Evolutionary conservation across 2,329 filamentous ascomycete species (phyloP), one percentile per base, ranked within the genome.

Genomic region (Penicillium verrucosum): DNA sequence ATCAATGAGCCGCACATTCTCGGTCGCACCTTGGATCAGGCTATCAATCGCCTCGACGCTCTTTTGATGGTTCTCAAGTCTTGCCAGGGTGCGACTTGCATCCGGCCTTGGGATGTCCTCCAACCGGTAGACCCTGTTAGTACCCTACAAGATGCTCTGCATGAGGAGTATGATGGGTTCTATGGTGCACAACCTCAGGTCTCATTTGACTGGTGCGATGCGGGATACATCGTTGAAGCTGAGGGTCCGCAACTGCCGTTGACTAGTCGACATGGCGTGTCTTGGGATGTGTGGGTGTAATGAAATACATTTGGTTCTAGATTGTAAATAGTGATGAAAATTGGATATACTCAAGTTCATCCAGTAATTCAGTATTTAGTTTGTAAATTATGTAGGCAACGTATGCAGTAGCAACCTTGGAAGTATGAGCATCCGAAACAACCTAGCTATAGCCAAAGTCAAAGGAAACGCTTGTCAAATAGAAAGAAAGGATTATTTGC

Each of bases 31-130:
- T 29, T 71, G 0, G 41, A 59, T 1, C 60, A 66, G 5, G 59
- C 65, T 4, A 57, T 69, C 14, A 48, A 44, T 18, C 65, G 74
- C 2, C 65, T 76, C 0, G 73, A 77, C 54, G 66, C 73, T 6
- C 62, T 76, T 1, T 60, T 76, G 1, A 56, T 77, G 34, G 71
- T 76, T 1, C 61, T 76, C 5, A 76, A 77, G 46, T 73, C 74
- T 4, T 77, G 75, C 63, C 67, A 73, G 48, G 72, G 67, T 8
- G 36, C 40, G 4, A 68, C 66, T 4, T 77, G 75, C 50, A 67
- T 70, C 34, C 59, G 70, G 43, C 75, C 75, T 2, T 77, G 74
- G 75, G 55, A 66, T 23, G 62, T 69, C 0, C 59, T 77, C 2
- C 75, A 77, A 36, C 69, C 70, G 0, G 59, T 61, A 2, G 67